A percentile compares a stretch with the other conserved stretches of the same genome.
These are phyloP conservation scores for Candida pseudofarinosa DNA, from an alignment of 805 yeast genomes.

Conservation along the genomic window DNA sequence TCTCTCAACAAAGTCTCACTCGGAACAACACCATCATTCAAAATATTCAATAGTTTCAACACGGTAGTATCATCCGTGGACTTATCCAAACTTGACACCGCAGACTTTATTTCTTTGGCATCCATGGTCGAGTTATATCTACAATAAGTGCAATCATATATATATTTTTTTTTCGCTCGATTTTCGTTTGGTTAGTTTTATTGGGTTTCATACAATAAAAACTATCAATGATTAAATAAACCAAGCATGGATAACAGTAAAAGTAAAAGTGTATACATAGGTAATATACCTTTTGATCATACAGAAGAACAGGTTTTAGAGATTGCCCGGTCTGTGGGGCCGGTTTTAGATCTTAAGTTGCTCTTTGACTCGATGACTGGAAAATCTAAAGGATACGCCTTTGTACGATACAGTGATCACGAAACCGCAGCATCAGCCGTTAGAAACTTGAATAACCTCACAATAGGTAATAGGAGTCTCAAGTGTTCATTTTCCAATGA, in stretches of 20 bases:
- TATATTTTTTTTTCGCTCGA: not conserved
- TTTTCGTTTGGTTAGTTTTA: too few relatives aligned
- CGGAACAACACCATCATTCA: constrained; percentile 73
- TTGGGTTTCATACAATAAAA: too few relatives aligned
- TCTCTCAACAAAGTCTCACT: constrained; percentile 83
- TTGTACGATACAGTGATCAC: constrained; percentile 74
- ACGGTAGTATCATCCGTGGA: constrained; percentile 58
- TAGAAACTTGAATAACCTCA: constrained; percentile 74
- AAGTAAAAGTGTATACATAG: constrained; percentile 58
- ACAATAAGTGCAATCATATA: too few relatives aligned
- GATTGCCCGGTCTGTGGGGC: constrained; percentile 83
- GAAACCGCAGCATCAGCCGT: constrained; percentile 92
- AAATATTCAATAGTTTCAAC: constrained; percentile 57
- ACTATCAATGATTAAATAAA: too few relatives aligned
- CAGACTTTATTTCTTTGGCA: constrained; percentile 65
- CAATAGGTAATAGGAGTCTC: constrained; percentile 58
- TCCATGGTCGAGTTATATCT: constrained; percentile 43
- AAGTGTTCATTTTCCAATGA: constrained; percentile 74
- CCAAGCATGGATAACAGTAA: constrained; percentile 1
- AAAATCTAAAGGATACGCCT: constrained; percentile 85
- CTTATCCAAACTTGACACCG: constrained; percentile 72
- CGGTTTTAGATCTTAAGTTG: constrained; percentile 69
- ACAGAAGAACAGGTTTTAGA: constrained; percentile 92
- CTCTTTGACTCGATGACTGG: constrained; percentile 88
- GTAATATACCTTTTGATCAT: constrained; percentile 88